Evolutionary conservation across 164 flowering plant genomes (phyloP), one percentile per base, ranked within the genome.

Genomic region (Sextonia rubra): DNA sequence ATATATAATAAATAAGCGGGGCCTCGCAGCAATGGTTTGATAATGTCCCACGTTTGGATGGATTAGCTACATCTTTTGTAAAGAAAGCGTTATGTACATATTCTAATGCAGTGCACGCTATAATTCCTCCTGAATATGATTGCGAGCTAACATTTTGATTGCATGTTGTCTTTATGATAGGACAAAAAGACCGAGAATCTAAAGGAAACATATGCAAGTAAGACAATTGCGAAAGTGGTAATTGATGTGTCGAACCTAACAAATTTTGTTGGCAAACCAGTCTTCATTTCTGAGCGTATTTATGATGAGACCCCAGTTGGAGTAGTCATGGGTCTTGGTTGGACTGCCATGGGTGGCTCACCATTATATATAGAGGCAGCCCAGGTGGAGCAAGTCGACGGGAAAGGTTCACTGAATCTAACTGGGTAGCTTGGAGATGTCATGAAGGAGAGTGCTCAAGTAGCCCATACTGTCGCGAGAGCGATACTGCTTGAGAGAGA

Each of bases 331-430:
- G 99, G 99, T 76, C 98, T 95, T 60, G 98, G 97, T 24, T 95
- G 98, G 98, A 95, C 98, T 26, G 89, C 99, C 11, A 91, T 93
- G 97, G 99, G 99, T 70, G 99, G 99, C 56, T 91, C 97, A 22
- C 90, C 98, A 2, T 78, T 93, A 26, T 93, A 91, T 66, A 85
- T 95, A 64, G 99, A 95, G 78, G 90, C 98, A 52, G 84, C 86
- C 24, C 81, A 32, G 6, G 83, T 93, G 69, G 98, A 91, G 82
- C 88, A 89, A 85, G 93, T 87, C 67, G 94, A 90, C 22, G 97
- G 95, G 18, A 91, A 95, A 83, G 98, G 97, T 2, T 88, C 85
- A 37, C 87, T 95, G 24, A 79, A 84, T 74, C 74, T 93, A 61
- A 95, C 99, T 2, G 99, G 99, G 52, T 94, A 93, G 78, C 95